A percentile compares a stretch with the other conserved stretches of the same genome.
Evolutionary conservation across 2,329 filamentous ascomycete species (phyloP).

Genomic region (Fusarium hostae): DNA sequence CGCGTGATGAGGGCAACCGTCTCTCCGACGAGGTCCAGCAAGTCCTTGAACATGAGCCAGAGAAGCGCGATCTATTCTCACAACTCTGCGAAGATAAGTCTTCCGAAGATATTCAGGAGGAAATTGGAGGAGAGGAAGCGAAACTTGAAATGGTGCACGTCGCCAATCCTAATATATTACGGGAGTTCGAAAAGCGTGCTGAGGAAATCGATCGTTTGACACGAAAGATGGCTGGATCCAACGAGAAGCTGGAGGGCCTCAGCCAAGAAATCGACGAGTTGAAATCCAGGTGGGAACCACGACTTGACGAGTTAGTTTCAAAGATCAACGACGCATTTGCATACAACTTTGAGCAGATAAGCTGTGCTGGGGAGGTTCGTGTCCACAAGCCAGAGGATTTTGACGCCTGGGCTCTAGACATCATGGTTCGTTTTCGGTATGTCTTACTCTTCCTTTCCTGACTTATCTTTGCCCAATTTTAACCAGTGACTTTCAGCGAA

Average conservation of each 20-base stretch:
- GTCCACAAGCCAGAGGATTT: constrained; percentile 94
- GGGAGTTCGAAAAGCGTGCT: constrained; percentile 79
- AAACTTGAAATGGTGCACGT: constrained; percentile 84
- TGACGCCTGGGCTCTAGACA: constrained; percentile 91
- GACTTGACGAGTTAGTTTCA: constrained; percentile 78
- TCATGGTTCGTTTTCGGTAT: constrained; percentile 93
- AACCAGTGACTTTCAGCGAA: constrained; percentile 61
- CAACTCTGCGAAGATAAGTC: constrained; percentile 61
- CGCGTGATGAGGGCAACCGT: constrained; percentile 49
- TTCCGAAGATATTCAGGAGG: constrained; percentile 73
- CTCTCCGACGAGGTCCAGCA: constrained; percentile 52
- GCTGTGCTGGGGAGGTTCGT: constrained; percentile 89
- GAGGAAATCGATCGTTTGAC: constrained; percentile 75
- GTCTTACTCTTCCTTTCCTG: constrained; percentile 41
- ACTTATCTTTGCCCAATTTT: not conserved
- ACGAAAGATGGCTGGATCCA: constrained; percentile 64
- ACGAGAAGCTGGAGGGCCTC: constrained; percentile 65
- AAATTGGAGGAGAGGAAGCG: constrained; percentile 78
- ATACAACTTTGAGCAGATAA: constrained; percentile 93
- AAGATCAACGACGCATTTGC: constrained; percentile 92
- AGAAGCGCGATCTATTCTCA: constrained; percentile 54
- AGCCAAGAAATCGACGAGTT: constrained; percentile 71
- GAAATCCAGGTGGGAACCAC: constrained; percentile 82
- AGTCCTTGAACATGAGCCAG: constrained; percentile 53
- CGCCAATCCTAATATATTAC: constrained; percentile 78